Conservation (phyloP, 2,329 filamentous ascomycete genomes). For the Dactylellina leptospora region DNA sequence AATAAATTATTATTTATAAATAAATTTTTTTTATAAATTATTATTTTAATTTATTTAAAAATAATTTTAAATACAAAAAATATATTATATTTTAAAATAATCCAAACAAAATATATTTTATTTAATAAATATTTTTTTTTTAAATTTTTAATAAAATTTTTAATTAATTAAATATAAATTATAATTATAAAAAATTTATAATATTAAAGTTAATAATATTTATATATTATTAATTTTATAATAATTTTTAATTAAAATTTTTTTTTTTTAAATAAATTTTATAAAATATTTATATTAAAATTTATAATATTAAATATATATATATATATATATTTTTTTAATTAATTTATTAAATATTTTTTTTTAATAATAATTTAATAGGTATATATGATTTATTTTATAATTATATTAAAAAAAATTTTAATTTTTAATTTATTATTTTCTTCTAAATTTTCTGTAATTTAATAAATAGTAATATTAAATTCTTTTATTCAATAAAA, state of each 20-base stretch:
- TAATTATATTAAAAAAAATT: neutral
- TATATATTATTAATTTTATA: no score
- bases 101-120: neutral
- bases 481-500: neutral
- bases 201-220: neutral
- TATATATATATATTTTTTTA: no score
- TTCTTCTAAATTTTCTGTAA: neutral
- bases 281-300: no score
- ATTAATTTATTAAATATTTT: neutral
- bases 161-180: neutral
- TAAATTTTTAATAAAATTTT: neutral
- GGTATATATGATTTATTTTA: neutral
- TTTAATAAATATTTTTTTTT: neutral
- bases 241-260: no score
- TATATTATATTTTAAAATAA: neutral
- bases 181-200: neutral
- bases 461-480: neutral
- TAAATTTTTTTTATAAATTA: neutral
- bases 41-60: neutral
- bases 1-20: neutral
- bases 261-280: no score
- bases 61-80: neutral
- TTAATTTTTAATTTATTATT: neutral
- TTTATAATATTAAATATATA: no score
- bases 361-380: neutral